Evolutionary conservation across 257 asterid species (phyloP).

Genomic region (Solanum corneliomulleri): DNA sequence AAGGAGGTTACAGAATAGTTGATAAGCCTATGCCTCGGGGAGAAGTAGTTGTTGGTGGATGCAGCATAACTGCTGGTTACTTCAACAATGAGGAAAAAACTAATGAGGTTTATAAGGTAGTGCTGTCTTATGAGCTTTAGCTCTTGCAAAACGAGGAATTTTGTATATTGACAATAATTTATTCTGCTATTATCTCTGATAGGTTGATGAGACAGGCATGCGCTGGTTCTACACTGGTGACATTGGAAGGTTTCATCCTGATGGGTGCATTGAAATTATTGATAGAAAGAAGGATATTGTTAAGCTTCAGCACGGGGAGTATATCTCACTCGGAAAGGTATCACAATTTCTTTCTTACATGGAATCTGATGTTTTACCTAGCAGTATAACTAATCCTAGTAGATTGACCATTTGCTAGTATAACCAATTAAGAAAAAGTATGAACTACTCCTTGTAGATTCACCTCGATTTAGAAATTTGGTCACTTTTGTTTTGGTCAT

Average conservation of each 20-base stretch:
- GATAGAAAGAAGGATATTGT: constrained; percentile 91
- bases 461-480: neutral
- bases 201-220: constrained; percentile 86
- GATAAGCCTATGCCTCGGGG: constrained; percentile 96
- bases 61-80: constrained; percentile 83
- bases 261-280: constrained; percentile 87
- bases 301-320: constrained; percentile 94
- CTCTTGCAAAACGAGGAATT: neutral
- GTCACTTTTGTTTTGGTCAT: neutral
- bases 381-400: neutral
- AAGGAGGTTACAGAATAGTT: constrained; percentile 64
- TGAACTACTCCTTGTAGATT: neutral
- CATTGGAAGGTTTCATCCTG: constrained; percentile 77
- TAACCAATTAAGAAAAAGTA: neutral
- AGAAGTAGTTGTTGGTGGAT: constrained; percentile 79
- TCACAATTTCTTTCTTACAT: neutral
- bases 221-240: constrained; percentile 95
- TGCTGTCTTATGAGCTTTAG: constrained; percentile 1
- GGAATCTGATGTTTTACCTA: neutral
- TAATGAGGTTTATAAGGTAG: constrained; percentile 62
- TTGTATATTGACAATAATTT: neutral
- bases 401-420: neutral
- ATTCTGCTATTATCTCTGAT: neutral
- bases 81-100: constrained; percentile 75
- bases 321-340: constrained; percentile 90